Evolutionary conservation across 768 basidiomycete species (phyloP).

Genomic region (Tephrocybe sp.): DNA sequence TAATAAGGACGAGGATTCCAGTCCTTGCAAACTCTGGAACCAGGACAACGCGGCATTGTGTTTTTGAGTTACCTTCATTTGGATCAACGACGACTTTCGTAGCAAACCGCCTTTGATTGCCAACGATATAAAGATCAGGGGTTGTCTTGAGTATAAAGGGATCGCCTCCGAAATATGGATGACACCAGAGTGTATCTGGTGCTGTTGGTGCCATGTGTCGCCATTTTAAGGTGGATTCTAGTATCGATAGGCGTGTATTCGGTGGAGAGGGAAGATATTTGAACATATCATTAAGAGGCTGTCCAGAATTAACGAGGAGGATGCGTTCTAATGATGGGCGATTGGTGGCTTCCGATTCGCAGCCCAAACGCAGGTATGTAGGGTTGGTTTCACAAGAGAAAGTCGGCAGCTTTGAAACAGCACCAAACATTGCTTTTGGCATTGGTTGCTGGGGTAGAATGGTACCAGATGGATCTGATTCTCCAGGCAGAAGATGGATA

Average conservation of each 20-base stretch:
- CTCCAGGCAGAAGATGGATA: constrained; percentile 86
- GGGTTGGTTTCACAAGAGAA: constrained; percentile 90
- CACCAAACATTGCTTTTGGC: constrained; percentile 88
- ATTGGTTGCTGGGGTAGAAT: constrained; percentile 94
- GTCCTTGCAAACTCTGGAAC: constrained; percentile 80
- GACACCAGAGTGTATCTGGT: constrained; percentile 98
- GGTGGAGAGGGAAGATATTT: constrained; percentile 81
- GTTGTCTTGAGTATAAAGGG: constrained; percentile 87
- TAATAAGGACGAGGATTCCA: constrained; percentile 76
- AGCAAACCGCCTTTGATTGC: constrained; percentile 82
- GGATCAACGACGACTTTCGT: constrained; percentile 60
- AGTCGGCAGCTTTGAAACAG: constrained; percentile 50
- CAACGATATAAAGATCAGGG: constrained; percentile 90
- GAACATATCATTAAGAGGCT: constrained; percentile 92
- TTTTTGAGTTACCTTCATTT: constrained; percentile 27
- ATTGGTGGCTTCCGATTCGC: constrained; percentile 20
- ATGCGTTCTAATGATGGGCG: constrained; percentile 40
- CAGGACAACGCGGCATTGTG: constrained; percentile 68
- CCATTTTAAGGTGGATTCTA: constrained; percentile 84
- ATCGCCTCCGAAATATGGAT: constrained; percentile 84
- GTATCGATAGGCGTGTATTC: constrained; percentile 68
- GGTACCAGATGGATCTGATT: constrained; percentile 80
- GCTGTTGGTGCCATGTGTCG: constrained; percentile 98
- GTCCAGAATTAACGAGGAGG: constrained; percentile 85
- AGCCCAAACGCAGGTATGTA: constrained; percentile 68